Base-by-base conservation (phyloP, 73 alveolate species). In the Tetrahymena borealis region DNA sequence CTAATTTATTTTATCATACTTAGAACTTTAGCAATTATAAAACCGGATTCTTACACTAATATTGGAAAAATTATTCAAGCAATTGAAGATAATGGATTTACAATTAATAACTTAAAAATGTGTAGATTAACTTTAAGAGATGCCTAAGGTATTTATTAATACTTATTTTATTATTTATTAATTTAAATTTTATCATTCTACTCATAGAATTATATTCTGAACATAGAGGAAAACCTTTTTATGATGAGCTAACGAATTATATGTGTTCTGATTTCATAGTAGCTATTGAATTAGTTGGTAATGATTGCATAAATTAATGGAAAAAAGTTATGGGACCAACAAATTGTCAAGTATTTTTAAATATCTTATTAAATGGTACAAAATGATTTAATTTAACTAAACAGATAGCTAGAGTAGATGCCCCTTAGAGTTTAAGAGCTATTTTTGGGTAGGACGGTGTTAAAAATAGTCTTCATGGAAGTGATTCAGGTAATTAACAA, bases 261-360 rank as follows among this genome's bases (percentile, higher is more conserved):
- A 95, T 98, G 92, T 94, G 98, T 60, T 94, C 98, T 90, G 99
- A 98, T 95, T 98, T 97, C 90, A 97, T 95, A 40, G 98, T 98
- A 4, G 99, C 99, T 12, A 41, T 98, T 95, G 99, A 98, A 94
- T 95, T 98, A 16, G 97, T 98, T 0, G 97, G 96, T n/a, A 98
- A 97, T 93, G 96, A 98, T 94, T 98, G 99, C 38, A 96, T 98
- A 33, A 92, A 94, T 78, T 96, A 96, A 40, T 98, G 99, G 99
- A 95, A 99, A 90, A 96, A 94, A 43, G 94, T 98, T 31, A 96
- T 97, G 85, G 99, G 99, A 32, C 99, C 99, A 38, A 98, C 99
- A 28, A 97, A 98, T 38, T 93, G 95, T 90, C 32, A 77, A 35
- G 85, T 60, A 60, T 20, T 41, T 41, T 60, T 0, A 60, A 15